Evolutionary conservation across 192 early-diverging fungal species (phyloP).

Genomic region (Phlyctochytrium bullatum): DNA sequence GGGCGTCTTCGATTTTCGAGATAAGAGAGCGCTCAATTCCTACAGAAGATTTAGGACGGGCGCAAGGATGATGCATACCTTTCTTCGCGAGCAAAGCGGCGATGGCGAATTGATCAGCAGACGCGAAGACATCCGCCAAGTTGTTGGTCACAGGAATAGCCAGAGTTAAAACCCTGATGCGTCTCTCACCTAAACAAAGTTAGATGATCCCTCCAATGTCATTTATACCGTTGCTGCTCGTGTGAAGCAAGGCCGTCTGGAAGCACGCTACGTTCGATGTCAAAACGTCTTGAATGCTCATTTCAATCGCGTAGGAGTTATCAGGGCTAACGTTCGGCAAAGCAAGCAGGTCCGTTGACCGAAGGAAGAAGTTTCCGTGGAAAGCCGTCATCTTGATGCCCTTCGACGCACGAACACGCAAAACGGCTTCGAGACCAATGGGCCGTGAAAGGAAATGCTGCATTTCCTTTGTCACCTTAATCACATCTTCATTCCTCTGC

Average conservation of each 20-base stretch:
- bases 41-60: slow-evolving; percentile 14
- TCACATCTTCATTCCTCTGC: slow-evolving; percentile 73
- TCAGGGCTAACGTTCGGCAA: slow-evolving; percentile 92
- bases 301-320: slow-evolving; percentile 84
- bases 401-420: slow-evolving; percentile 87
- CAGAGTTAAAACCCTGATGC: slow-evolving; percentile 90
- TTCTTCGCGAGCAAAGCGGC: slow-evolving; percentile 83
- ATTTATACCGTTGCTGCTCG: slow-evolving; percentile 66
- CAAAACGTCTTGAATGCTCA: slow-evolving; percentile 72
- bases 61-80: slow-evolving; percentile 39
- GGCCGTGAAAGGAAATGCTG: slow-evolving; percentile 73
- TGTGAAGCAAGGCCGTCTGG: slow-evolving; percentile 93
- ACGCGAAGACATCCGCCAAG: slow-evolving; percentile 75
- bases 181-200: slow-evolving; percentile 60
- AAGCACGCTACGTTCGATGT: slow-evolving; percentile 80
- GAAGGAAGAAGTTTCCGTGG: slow-evolving; percentile 97
- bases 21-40: slow-evolving; percentile 83
- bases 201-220: background rate
- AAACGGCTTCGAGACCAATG: slow-evolving; percentile 86
- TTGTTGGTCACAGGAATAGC: slow-evolving; percentile 82
- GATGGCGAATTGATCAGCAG: slow-evolving; percentile 82
- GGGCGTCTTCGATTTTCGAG: slow-evolving; percentile 88
- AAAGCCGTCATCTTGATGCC: slow-evolving; percentile 85
- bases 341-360: slow-evolving; percentile 86
- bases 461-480: slow-evolving; percentile 83